Percentiles rank a stretch among this genome's conserved stretches.
phyloP scores from a whole-genome alignment of 495 filamentous ascomycete genomes.

The Beverwykella pulmonaria region DNA sequence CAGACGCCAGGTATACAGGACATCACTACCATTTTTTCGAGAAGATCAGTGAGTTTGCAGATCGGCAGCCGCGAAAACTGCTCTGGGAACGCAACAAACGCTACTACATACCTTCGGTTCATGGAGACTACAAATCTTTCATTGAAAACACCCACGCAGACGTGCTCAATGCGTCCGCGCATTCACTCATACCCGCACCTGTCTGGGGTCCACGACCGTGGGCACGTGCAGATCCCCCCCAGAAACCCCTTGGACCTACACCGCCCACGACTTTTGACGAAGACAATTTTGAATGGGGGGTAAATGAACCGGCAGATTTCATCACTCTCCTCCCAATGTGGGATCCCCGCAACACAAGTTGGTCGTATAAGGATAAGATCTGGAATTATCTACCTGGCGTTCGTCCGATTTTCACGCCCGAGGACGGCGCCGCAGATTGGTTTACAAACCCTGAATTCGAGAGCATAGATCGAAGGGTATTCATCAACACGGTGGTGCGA shows the following conservation, averaged over 20 bases:
- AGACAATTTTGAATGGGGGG: constrained; percentile 72
- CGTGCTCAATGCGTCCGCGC: constrained; percentile 40
- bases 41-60: constrained; percentile 60
- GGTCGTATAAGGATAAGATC: constrained; percentile 63
- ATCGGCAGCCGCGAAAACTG: constrained; percentile 64
- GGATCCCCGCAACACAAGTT: constrained; percentile 64
- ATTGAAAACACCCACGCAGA: constrained; percentile 52
- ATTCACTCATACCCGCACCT: constrained; percentile 43
- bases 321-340: constrained; percentile 73
- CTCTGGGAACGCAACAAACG: constrained; percentile 76
- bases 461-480: constrained; percentile 62
- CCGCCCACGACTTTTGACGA: constrained; percentile 57
- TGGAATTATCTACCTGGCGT: constrained; percentile 62
- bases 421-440: constrained; percentile 35
- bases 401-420: constrained; percentile 39
- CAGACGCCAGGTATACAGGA: constrained; percentile 71
- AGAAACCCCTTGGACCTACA: constrained; percentile 61
- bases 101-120: constrained; percentile 67
- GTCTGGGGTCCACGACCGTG: constrained; percentile 66
- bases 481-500: constrained; percentile 67
- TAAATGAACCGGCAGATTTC: constrained; percentile 74
- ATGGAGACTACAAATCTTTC: constrained; percentile 63
- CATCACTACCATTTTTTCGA: constrained; percentile 72
- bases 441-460: constrained; percentile 41
- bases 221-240: constrained; percentile 45